Conservation (phyloP, 305 asterid genomes). For the Solanum aculeatissimum region DNA sequence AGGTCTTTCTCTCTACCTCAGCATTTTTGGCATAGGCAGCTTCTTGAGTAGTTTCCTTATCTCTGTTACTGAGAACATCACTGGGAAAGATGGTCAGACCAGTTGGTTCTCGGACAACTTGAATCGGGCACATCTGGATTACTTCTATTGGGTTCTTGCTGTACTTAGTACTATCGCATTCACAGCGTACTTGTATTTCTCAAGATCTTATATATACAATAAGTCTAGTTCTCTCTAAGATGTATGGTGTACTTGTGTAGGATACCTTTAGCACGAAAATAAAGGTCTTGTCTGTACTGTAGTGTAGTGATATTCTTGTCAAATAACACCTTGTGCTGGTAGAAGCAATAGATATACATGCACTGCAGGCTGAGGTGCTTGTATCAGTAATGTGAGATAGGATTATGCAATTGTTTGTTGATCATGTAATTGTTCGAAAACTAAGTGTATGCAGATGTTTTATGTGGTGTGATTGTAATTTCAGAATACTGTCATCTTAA, state of each 20-base stretch:
- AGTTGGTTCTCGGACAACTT: slow-evolving; percentile 21
- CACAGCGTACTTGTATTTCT: slow-evolving; percentile 6
- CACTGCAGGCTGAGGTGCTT: background rate
- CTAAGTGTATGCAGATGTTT: background rate
- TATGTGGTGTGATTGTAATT: background rate
- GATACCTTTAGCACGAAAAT: background rate
- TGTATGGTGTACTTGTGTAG: background rate
- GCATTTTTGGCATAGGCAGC: slow-evolving; percentile 23
- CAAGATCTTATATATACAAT: slow-evolving; percentile 15
- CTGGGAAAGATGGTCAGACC: slow-evolving; percentile 3
- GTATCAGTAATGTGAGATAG: background rate
- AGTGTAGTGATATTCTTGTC: background rate
- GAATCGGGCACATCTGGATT: slow-evolving; percentile 21
- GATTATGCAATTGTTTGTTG: background rate
- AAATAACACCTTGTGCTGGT: background rate
- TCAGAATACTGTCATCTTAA: background rate
- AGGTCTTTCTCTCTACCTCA: slow-evolving; percentile 22
- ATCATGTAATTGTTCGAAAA: background rate
- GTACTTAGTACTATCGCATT: slow-evolving; percentile 10
- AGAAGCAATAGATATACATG: background rate
- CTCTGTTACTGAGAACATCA: slow-evolving; percentile 8
- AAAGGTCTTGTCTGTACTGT: background rate
- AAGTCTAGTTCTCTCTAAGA: background rate
- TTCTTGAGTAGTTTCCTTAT: slow-evolving; percentile 22
- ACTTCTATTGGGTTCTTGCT: slow-evolving; percentile 23